Base-by-base conservation (phyloP, 257 asterid species). In the Scutellaria galericulata region DNA sequence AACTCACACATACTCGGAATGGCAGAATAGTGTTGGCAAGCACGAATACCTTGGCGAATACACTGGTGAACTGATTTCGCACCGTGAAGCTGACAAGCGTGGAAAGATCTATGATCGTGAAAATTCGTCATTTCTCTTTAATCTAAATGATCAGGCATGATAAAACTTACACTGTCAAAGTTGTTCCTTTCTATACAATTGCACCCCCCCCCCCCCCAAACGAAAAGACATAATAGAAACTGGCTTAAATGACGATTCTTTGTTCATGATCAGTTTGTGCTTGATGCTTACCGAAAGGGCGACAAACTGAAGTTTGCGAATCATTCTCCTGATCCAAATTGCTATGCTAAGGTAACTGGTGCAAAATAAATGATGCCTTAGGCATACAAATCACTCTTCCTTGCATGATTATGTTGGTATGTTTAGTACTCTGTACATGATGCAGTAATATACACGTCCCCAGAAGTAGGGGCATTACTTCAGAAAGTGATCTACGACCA, bases 11-110 rank as follows among this genome's bases (percentile, higher is more conserved):
- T 63, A 66, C 60, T 69, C 56, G 5, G 20, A 71, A 61, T 60
- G 82, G 79, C 97, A 95, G 99, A 90, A 90, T 86, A 86, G 84
- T 51, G 99, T 95, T 61, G 75, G 80, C 73, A 95, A 95, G 79
- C 96, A 95, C 53, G 99, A 89, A 78, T 95, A 88, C 82, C 96
- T 95, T 52, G 99, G 99, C 52, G 98, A 92, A 82, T 95, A 95
- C 82, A 95, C 99, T 7, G 99, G 98, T 44, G 99, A 95, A 81
- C 75, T 95, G 47, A 90, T 92, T 75, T 88, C 99, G 24, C 98
- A 95, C 70, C 95, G 92, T 54, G 99, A 95, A 83, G 99, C 99
- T 81, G 99, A 95, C 81, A 95, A 95, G 89, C 99, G 98, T 47
- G 99, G 98, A 70, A 95, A 95, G 88, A 90, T 95, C 69, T 95